Base-by-base conservation (phyloP, 345 rosid species). In the Syzygium oleosum region DNA sequence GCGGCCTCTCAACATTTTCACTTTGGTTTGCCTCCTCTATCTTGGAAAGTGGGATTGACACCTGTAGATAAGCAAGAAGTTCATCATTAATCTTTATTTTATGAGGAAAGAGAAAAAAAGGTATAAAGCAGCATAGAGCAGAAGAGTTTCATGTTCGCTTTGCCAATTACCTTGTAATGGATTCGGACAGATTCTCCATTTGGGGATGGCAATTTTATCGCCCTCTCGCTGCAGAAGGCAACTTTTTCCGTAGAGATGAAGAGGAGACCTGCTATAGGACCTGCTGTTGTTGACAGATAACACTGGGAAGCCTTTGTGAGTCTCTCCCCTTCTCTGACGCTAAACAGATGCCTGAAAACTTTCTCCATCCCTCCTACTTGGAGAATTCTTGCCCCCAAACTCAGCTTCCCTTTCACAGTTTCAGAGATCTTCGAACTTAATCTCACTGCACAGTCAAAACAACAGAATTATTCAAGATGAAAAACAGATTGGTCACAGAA, bases 1-100 rank as follows among this genome's bases (percentile, higher is more conserved):
- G 92, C 84, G 97, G 97, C 55, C 91, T 94, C 95, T 95, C 91
- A 77, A 84, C 89, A 88, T 94, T 93, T 88, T 90, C 90, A 54
- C 94, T 92, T 51, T 90, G 92, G 89, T 93, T 93, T 9, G 91
- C 95, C 85, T 88, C 86, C 88, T 92, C 91, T 90, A 97, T 92
- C 89, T 93, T 94, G 58, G 84, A 84, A 22, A 94, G 87, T 2
- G 98, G 98, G 88, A 97, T 92, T 77, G 92, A 84, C 6, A 95
- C 94, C 95, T 90, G 90, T 89, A 88, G 27, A 59, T 8, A 77
- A 59, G 14, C 46, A 21, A 54, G 84, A 51, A 54, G 78, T 14
- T 46, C 13, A 12, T 49, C 78, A 11, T 9, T 12, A 34, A 9
- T 68, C 59, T 29, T 52, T 5, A 43, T 4, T 12, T 4, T 31